phyloP scores from a whole-genome alignment of 495 filamentous ascomycete species.

The Tuber indicum region DNA sequence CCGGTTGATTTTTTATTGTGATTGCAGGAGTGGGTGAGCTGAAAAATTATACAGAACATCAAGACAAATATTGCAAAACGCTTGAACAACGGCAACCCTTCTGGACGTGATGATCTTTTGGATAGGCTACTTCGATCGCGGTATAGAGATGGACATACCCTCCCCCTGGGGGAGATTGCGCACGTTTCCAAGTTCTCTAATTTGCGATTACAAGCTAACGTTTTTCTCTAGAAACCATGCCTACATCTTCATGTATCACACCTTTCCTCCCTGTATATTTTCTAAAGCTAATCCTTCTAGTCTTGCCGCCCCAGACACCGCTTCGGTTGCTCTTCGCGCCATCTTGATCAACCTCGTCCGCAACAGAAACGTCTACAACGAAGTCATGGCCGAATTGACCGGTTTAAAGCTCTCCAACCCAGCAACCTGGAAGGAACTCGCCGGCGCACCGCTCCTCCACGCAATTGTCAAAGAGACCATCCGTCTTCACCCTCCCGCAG shows the following conservation, averaged over 20 bases:
- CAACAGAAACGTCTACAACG: constrained; percentile 21
- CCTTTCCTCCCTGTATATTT: not conserved
- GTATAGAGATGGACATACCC: constrained; percentile 31
- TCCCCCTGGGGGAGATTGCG: constrained; percentile 27
- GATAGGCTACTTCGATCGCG: constrained; percentile 26
- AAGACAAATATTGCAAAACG: constrained; percentile 26
- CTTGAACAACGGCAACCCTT: constrained; percentile 22
- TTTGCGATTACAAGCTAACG: not conserved
- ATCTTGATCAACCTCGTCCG: constrained; percentile 32
- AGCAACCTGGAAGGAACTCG: constrained; percentile 31
- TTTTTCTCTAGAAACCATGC: constrained; percentile 21
- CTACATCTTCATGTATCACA: constrained; percentile 29
- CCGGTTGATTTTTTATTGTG: not conserved
- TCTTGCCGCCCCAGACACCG: constrained; percentile 30
- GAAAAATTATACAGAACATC: constrained; percentile 3
- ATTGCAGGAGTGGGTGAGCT: not conserved
- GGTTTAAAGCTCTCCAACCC: constrained; percentile 22
- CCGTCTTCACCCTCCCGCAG: constrained; percentile 81
- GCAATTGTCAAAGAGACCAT: constrained; percentile 82
- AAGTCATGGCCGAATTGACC: constrained; percentile 23
- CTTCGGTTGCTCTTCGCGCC: constrained; percentile 28
- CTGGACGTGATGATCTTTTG: constrained; percentile 31
- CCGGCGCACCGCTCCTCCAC: constrained; percentile 67
- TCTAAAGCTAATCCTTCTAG: constrained; percentile 17
- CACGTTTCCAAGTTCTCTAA: not conserved